Percentiles rank a stretch among this genome's conserved stretches.
These are phyloP conservation scores for Puccinia novopanici DNA, from an alignment of 1,284 basidiomycete genomes.

Conservation along the genomic window DNA sequence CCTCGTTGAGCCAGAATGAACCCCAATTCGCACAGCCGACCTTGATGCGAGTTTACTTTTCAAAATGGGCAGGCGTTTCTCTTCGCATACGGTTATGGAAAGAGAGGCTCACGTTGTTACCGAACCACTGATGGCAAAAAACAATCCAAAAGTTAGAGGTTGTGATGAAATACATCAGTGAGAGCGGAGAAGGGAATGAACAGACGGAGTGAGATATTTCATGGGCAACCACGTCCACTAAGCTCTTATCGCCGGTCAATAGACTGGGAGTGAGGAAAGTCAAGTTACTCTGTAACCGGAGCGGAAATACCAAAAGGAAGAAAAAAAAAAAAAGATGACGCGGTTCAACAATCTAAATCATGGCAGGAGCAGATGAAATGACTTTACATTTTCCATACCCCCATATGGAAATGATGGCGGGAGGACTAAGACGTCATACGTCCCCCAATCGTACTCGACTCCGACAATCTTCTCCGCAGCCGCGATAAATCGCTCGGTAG, in stretches of 20 bases:
- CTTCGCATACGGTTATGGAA: too few relatives aligned
- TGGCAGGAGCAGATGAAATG: constrained; percentile 12
- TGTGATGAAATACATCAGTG: not conserved
- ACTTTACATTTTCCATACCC: constrained; percentile 57
- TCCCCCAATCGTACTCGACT: constrained; percentile 77
- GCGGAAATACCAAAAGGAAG: constrained; percentile 63
- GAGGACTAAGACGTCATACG: constrained; percentile 88
- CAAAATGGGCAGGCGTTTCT: constrained; percentile 56
- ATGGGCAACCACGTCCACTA: constrained; percentile 81
- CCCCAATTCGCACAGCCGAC: constrained; percentile 52
- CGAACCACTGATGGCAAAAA: constrained; percentile 70
- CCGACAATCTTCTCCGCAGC: constrained; percentile 72
- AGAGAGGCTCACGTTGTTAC: constrained; percentile 69
- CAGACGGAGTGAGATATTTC: constrained; percentile 56
- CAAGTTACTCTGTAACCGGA: constrained; percentile 34
- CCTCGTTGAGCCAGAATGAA: constrained; percentile 60
- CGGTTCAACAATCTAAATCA: constrained; percentile 58
- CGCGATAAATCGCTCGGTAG: constrained; percentile 75
- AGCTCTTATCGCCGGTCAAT: constrained; percentile 76
- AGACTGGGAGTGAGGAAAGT: constrained; percentile 64
- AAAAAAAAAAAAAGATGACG: constrained; percentile 73
- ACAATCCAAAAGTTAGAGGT: constrained; percentile 42
- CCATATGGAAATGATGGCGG: constrained; percentile 86
- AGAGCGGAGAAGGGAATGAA: constrained; percentile 16
- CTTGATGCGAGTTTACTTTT: not conserved